Evolutionary conservation across 768 basidiomycete species (phyloP).

Genomic region (Pleurotus tuber-regium): DNA sequence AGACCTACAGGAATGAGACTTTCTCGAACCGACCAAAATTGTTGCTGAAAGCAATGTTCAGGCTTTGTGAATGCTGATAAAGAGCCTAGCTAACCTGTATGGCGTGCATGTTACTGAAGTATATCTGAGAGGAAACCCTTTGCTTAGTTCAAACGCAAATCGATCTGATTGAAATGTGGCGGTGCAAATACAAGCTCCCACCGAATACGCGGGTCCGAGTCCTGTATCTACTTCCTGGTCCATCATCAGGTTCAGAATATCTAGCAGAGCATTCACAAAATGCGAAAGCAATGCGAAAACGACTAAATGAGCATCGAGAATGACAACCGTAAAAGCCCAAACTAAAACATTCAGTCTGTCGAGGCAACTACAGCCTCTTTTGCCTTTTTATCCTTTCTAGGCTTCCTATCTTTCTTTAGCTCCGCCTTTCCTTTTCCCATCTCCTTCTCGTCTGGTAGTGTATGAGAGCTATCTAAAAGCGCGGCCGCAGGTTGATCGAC

Average conservation of each 20-base stretch:
- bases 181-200: constrained; percentile 4
- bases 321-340: constrained; percentile 2
- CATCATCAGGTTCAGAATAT: not conserved
- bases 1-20: constrained; percentile 82
- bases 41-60: constrained; percentile 53
- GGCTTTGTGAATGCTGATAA: constrained; percentile 8
- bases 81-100: constrained; percentile 18
- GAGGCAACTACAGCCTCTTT: constrained; percentile 13
- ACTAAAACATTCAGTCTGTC: constrained; percentile 13
- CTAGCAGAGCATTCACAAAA: not conserved
- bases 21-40: constrained; percentile 92
- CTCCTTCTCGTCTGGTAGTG: constrained; percentile 13
- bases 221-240: not conserved
- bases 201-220: constrained; percentile 7
- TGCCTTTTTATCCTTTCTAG: constrained; percentile 16
- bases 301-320: constrained; percentile 8
- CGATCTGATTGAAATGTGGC: constrained; percentile 10
- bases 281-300: constrained; percentile 3
- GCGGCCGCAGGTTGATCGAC: constrained; percentile 17
- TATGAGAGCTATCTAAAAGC: constrained; percentile 16
- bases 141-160: not conserved
- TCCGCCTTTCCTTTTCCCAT: constrained; percentile 24
- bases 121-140: not conserved
- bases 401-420: constrained; percentile 20
- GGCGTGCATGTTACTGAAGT: constrained; percentile 15